A percentile compares a stretch with the other conserved stretches of the same genome.
phyloP scores from a whole-genome alignment of 148 eudicot species.

The Amaranthus cruentus region DNA sequence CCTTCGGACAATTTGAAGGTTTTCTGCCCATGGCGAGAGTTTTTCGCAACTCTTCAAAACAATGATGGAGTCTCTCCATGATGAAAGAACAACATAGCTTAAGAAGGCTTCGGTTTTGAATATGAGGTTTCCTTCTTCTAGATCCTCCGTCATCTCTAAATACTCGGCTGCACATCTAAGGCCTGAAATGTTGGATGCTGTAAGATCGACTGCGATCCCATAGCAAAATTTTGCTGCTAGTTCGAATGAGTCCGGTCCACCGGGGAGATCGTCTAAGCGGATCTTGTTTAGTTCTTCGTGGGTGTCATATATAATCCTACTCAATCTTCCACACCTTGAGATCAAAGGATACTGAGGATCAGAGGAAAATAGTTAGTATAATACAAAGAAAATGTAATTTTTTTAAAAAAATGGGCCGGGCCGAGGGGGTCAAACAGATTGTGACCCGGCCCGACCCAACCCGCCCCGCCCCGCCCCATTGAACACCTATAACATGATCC shows the following conservation, averaged over 20 bases:
- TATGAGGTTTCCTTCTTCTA: constrained; percentile 96
- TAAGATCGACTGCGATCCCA: constrained; percentile 84
- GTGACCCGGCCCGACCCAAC: too few relatives aligned
- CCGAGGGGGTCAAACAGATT: too few relatives aligned
- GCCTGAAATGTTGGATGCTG: constrained; percentile 87
- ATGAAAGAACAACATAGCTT: constrained; percentile 84
- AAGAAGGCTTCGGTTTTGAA: constrained; percentile 97
- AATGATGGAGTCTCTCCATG: constrained; percentile 91
- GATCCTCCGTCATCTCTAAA: constrained; percentile 93
- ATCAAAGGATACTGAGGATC: constrained; percentile 65
- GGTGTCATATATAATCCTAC: constrained; percentile 72
- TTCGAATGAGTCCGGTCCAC: constrained; percentile 85
- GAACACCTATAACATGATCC: too few relatives aligned
- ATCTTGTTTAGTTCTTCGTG: constrained; percentile 56
- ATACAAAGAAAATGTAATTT: too few relatives aligned
- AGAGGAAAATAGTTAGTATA: not conserved
- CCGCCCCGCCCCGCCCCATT: too few relatives aligned
- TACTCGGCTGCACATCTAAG: constrained; percentile 91
- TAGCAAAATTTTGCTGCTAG: constrained; percentile 95
- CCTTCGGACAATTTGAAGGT: constrained; percentile 89
- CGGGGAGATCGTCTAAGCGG: constrained; percentile 65
- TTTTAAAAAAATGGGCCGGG: too few relatives aligned
- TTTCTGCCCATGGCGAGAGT: constrained; percentile 97
- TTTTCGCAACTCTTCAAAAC: constrained; percentile 87
- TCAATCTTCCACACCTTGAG: constrained; percentile 79